A percentile compares a stretch with the other conserved stretches of the same genome.
Evolutionary conservation across 495 filamentous ascomycete genomes (phyloP).

Genomic region (Aspergillus leporis): DNA sequence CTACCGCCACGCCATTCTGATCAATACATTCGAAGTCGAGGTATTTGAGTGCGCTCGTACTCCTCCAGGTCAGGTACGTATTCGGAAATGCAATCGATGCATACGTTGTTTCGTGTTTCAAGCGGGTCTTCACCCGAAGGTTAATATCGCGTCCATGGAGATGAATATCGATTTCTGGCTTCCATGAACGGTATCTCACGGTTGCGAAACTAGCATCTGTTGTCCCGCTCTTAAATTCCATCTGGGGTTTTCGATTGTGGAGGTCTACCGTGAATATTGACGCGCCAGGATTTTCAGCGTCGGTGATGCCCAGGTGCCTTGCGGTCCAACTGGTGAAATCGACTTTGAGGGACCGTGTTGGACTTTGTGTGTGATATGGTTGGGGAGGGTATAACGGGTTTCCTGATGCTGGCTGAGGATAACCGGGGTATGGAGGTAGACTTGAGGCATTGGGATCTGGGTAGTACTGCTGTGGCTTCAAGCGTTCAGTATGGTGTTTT

Average conservation of each 20-base stretch:
- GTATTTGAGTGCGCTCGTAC: conserved; percentile 8
- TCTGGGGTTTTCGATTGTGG: not conserved
- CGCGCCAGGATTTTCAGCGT: not conserved
- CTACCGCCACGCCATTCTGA: conserved; percentile 7
- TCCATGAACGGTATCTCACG: not conserved
- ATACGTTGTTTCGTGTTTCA: conserved; percentile 10
- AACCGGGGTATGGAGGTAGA: not conserved
- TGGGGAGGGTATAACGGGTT: conserved; percentile 6
- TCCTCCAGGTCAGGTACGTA: conserved; percentile 7
- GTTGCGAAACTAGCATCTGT: not conserved
- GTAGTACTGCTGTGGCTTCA: not conserved
- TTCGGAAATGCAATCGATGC: conserved; percentile 8
- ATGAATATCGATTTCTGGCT: not conserved
- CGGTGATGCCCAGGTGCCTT: conserved; percentile 3
- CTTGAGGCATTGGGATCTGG: not conserved
- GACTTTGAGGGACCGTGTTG: conserved; percentile 9
- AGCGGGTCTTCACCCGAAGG: conserved; percentile 2
- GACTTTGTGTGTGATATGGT: conserved; percentile 6
- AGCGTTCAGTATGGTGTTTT: not conserved
- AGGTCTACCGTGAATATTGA: conserved; percentile 1
- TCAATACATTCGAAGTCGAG: conserved; percentile 16
- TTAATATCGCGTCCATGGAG: conserved; percentile 6
- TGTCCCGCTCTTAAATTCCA: not conserved
- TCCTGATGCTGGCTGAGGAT: not conserved
- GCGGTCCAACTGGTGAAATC: conserved; percentile 10